Percentiles rank a stretch among this genome's conserved stretches.
phyloP scores from a whole-genome alignment of 495 filamentous ascomycete species.

The Corynascus novoguineensis region DNA sequence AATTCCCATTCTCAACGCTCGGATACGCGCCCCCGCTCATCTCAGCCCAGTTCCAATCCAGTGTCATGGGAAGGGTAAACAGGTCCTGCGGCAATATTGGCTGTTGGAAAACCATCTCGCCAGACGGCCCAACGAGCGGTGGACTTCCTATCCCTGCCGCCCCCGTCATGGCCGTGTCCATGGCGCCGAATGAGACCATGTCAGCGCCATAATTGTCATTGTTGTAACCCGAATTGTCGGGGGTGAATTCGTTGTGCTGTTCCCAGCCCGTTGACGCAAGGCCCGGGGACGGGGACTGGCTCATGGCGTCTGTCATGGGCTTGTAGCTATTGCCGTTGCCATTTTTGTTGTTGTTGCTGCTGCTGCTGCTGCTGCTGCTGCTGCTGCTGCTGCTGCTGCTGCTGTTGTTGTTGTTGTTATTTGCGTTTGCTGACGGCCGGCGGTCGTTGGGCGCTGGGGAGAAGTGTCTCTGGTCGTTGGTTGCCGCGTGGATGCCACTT shows the following conservation, averaged over 20 bases:
- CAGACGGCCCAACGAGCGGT: slow-evolving; percentile 16
- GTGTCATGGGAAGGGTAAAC: slow-evolving; percentile 92
- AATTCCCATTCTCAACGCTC: slow-evolving; percentile 49
- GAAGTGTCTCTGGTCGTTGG: slow-evolving; percentile 29
- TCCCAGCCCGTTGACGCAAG: slow-evolving; percentile 30
- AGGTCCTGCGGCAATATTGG: slow-evolving; percentile 95
- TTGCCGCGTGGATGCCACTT: slow-evolving; percentile 9
- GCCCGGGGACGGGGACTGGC: slow-evolving; percentile 29
- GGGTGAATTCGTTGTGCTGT: slow-evolving; percentile 26
- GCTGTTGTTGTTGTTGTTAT: too few species aligned
- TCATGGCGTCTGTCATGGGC: slow-evolving; percentile 34
- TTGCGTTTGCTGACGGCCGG: slow-evolving; percentile 29
- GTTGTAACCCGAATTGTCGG: slow-evolving; percentile 31
- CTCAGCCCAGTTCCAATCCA: slow-evolving; percentile 98
- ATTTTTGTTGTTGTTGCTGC: slow-evolving; percentile 30
- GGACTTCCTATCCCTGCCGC: slow-evolving; percentile 36
- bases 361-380: too few species aligned
- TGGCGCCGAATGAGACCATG: slow-evolving; percentile 26
- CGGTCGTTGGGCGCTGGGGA: slow-evolving; percentile 39
- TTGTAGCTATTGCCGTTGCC: slow-evolving; percentile 26
- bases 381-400: too few species aligned
- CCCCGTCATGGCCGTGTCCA: slow-evolving; percentile 47
- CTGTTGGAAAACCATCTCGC: slow-evolving; percentile 53
- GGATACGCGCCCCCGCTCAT: slow-evolving; percentile 57
- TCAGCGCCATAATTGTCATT: slow-evolving; percentile 8